phyloP scores from a whole-genome alignment of 805 yeast genomes.

The Candida parachauliodes region DNA sequence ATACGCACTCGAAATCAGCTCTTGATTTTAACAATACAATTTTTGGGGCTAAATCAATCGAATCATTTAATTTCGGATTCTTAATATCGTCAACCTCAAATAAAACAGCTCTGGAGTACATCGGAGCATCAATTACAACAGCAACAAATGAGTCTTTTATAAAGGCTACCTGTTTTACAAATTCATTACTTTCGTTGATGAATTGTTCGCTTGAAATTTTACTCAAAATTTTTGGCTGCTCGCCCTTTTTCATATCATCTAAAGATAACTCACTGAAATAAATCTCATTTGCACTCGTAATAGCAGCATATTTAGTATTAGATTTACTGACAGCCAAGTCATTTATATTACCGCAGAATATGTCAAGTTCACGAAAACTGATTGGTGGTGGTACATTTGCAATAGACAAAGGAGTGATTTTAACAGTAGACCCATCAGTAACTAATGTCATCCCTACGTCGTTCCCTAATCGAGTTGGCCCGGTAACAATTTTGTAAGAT shows the following conservation, averaged over 20 bases:
- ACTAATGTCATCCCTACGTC: conserved; percentile 81
- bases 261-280: conserved; percentile 42
- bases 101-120: conserved; percentile 48
- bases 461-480: conserved; percentile 63
- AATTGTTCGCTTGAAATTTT: conserved; percentile 31
- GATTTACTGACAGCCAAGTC: conserved; percentile 63
- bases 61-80: conserved; percentile 37
- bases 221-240: conserved; percentile 41
- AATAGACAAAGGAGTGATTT: conserved; percentile 74
- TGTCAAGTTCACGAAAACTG: conserved; percentile 60
- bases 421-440: conserved; percentile 67
- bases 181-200: conserved; percentile 36
- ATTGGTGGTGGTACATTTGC: conserved; percentile 97
- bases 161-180: conserved; percentile 62
- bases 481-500: conserved; percentile 57
- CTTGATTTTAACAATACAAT: conserved; percentile 54
- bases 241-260: conserved; percentile 45
- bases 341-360: conserved; percentile 45
- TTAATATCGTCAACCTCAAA: conserved; percentile 43
- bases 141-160: conserved; percentile 50
- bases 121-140: conserved; percentile 54
- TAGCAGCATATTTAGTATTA: conserved; percentile 56
- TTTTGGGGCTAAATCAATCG: conserved; percentile 46
- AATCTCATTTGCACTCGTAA: conserved; percentile 42
- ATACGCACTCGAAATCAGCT: conserved; percentile 48